Evolutionary conservation across 768 basidiomycete species (phyloP), one percentile per base, ranked within the genome.

Genomic region (Lentinula sp.): DNA sequence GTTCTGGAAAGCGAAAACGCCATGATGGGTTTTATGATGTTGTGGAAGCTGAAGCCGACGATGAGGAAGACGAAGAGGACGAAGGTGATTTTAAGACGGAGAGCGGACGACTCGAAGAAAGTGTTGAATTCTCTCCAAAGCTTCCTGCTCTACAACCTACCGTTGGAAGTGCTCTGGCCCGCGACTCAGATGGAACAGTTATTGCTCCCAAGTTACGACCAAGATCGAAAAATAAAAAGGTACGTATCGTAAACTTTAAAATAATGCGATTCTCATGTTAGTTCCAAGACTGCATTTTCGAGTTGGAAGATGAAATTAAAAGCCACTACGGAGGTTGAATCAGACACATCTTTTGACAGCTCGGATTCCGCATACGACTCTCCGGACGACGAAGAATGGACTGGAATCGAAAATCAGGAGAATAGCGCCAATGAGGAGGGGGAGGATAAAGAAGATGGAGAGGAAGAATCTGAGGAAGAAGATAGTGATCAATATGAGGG

Each of bases 331-430:
- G 65, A 63, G 41, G 72, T 68, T 37, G 75, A 77, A 33, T 79
- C 82, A 3, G 84, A 83, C n/a, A 79, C 79, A 2, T 88, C 85
- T 2, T 91, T 88, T 65, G 88, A 91, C 70, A 92, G 87, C 67
- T 92, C 90, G 8, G 87, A 91, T 70, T 90, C 88, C 37, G 85
- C 78, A n/a, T 78, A 85, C 64, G 88, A 89, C 64, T 70, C 76
- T 9, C 59, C 66, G 8, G 70, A 70, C 8, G 63, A 68, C 10
- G 63, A 65, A n/a, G 62, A 69, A 57, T 61, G 45, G 12, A 66
- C 57, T 13, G 69, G 65, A 28, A 58, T 57, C 35, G 67, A 63
- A 51, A 62, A 70, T 1, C 70, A 71, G 35, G 69, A 70, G 13
- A 70, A 64, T 1, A 69, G 63, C 18, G 63, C 62, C n/a, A 63